phyloP scores from a whole-genome alignment of 148 eudicot species.

The Heliamphora exappendiculata region DNA sequence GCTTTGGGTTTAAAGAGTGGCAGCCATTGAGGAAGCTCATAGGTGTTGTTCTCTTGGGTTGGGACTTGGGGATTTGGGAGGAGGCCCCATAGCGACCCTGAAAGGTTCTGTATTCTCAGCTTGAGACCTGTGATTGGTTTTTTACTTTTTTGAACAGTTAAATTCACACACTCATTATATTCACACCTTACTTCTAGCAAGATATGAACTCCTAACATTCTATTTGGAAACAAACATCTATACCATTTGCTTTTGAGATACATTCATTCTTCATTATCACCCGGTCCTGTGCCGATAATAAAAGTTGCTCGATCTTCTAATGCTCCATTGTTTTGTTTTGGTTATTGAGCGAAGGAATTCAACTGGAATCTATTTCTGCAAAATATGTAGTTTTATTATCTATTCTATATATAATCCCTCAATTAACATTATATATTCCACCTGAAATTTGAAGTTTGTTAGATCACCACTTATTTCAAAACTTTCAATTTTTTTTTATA shows the following conservation, averaged over 20 bases:
- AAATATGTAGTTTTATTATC: background rate
- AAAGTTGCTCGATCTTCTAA: slow-evolving; percentile 29
- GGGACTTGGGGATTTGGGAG: slow-evolving; percentile 31
- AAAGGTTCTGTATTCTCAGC: slow-evolving; percentile 54
- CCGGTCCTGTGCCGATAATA: slow-evolving; percentile 59
- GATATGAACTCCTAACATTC: too few species aligned
- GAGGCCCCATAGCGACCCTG: slow-evolving; percentile 64
- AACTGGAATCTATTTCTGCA: slow-evolving; percentile 47
- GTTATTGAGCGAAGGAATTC: slow-evolving; percentile 65
- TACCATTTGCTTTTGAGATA: slow-evolving; percentile 44
- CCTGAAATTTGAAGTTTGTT: too few species aligned
- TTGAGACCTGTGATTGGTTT: slow-evolving; percentile 48
- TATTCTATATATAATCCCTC: too few species aligned
- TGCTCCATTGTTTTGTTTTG: slow-evolving; percentile 43
- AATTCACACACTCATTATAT: too few species aligned
- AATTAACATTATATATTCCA: too few species aligned
- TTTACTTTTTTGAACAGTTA: too few species aligned
- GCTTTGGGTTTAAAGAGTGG: slow-evolving; percentile 43
- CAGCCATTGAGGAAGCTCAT: slow-evolving; percentile 39
- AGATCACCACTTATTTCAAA: too few species aligned
- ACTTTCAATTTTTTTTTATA: too few species aligned
- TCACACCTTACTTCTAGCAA: too few species aligned
- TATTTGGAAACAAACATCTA: too few species aligned
- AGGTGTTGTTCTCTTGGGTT: slow-evolving; percentile 36
- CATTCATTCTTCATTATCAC: slow-evolving; percentile 64